Conservation (phyloP, 371 early-diverging fungal genomes). For the Rhizopus microsporus region DNA sequence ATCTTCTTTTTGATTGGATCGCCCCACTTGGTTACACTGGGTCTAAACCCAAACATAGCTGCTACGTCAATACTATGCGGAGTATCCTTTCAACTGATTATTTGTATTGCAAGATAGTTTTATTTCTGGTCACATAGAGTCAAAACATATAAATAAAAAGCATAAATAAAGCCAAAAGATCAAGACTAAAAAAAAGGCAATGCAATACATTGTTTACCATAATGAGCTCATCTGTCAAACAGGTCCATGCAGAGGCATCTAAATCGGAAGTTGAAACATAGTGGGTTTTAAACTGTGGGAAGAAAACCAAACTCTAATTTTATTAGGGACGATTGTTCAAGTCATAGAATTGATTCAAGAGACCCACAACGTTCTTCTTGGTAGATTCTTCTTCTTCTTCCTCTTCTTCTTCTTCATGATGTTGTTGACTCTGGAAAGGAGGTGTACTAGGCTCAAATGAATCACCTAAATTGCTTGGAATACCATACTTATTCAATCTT, state of each 20-base stretch:
- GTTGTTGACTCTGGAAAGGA: conserved; percentile 13
- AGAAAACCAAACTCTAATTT: neutral
- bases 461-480: conserved; percentile 39
- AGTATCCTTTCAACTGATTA: too few species aligned
- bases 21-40: neutral
- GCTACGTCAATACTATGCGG: too few species aligned
- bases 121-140: too few species aligned
- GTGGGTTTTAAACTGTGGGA: neutral
- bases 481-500: conserved; percentile 36
- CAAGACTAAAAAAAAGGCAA: neutral
- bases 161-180: neutral
- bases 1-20: neutral
- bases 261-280: conserved; percentile 9
- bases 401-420: conserved; percentile 24
- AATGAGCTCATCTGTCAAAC: conserved; percentile 15
- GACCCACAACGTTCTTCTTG: conserved; percentile 50
- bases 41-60: too few species aligned
- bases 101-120: too few species aligned
- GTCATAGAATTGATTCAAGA: conserved; percentile 66
- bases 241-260: conserved; percentile 30
- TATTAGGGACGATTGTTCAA: conserved; percentile 45
- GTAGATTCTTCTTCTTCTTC: conserved; percentile 26
- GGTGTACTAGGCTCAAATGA: conserved; percentile 27
- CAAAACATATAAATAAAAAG: too few species aligned
- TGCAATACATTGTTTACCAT: neutral